phyloP scores from a whole-genome alignment of 768 basidiomycete species.

The Termitomyces sp. region DNA sequence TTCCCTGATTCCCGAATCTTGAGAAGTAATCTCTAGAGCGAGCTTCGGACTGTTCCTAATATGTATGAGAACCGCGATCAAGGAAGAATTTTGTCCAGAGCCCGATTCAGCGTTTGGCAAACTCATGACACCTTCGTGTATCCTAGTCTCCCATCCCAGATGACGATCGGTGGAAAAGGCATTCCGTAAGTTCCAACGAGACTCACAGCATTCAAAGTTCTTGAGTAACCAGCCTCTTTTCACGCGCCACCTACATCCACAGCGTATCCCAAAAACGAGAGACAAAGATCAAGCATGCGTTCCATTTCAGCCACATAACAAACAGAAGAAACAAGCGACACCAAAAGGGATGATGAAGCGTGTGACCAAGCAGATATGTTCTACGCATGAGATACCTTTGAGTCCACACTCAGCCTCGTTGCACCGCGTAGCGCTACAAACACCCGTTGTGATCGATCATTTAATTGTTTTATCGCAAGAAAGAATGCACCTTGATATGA shows the following conservation, averaged over 20 bases:
- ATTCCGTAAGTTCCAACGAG: not conserved
- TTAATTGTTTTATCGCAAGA: not conserved
- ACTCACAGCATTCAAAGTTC: not conserved
- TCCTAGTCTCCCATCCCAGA: too few species aligned
- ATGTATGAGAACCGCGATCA: not conserved
- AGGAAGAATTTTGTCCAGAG: not conserved
- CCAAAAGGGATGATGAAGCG: not conserved
- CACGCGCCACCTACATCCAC: not conserved
- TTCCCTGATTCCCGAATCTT: too few species aligned
- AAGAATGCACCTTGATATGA: not conserved
- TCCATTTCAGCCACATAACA: not conserved
- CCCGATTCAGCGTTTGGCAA: too few species aligned
- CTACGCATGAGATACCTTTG: not conserved
- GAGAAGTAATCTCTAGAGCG: too few species aligned
- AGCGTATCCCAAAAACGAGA: not conserved
- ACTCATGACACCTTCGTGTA: too few species aligned
- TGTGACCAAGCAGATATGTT: not conserved
- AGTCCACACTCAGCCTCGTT: not conserved
- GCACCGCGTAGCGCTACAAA: not conserved
- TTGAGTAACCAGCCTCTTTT: too few species aligned
- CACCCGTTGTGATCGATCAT: not conserved
- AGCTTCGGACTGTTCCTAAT: not conserved
- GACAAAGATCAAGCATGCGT: not conserved
- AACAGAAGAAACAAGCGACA: not conserved
- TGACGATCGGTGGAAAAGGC: not conserved